A percentile compares a stretch with the other conserved stretches of the same genome.
These are phyloP conservation scores for Babesia bovis DNA, from an alignment of 169 alveolate genomes.

Conservation along the genomic window DNA sequence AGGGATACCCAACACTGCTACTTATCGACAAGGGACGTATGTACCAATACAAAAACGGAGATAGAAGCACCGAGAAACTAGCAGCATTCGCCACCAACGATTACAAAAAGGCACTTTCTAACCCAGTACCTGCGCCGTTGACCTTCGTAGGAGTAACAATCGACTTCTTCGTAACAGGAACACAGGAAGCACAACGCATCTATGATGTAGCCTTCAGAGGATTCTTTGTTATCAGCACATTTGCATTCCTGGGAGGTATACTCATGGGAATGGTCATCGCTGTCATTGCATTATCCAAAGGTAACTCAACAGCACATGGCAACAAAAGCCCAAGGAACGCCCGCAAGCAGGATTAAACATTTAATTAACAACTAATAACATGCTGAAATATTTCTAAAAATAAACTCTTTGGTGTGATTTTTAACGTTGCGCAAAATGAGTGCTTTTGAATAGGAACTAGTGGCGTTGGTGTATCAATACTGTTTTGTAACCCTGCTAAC, in stretches of 20 bases:
- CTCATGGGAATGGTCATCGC: slow-evolving; percentile 32
- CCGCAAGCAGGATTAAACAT: slow-evolving; percentile 29
- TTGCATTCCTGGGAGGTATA: slow-evolving; percentile 41
- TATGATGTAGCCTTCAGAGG: slow-evolving; percentile 62
- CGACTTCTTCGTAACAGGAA: slow-evolving; percentile 50
- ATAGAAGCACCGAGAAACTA: slow-evolving; percentile 70
- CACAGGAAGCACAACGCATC: slow-evolving; percentile 48
- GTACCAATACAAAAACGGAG: slow-evolving; percentile 78
- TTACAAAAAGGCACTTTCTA: slow-evolving; percentile 32
- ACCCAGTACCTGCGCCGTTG: slow-evolving; percentile 58
- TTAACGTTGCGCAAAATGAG: too few relatives aligned
- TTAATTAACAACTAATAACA: too few relatives aligned
- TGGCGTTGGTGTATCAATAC: too few relatives aligned
- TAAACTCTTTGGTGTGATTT: too few relatives aligned
- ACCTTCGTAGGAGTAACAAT: slow-evolving; percentile 28
- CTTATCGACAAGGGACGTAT: slow-evolving; percentile 89
- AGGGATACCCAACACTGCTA: slow-evolving; percentile 95
- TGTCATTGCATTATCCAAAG: slow-evolving; percentile 25
- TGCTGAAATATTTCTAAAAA: background rate
- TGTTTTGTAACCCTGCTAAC: too few relatives aligned
- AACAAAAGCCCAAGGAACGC: slow-evolving; percentile 16
- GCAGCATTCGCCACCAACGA: slow-evolving; percentile 61
- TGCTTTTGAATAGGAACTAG: too few relatives aligned
- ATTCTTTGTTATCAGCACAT: slow-evolving; percentile 39
- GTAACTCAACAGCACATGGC: background rate